Base-by-base conservation (phyloP, 1,139 yeast species). In the Ogataea hybrid region DNA sequence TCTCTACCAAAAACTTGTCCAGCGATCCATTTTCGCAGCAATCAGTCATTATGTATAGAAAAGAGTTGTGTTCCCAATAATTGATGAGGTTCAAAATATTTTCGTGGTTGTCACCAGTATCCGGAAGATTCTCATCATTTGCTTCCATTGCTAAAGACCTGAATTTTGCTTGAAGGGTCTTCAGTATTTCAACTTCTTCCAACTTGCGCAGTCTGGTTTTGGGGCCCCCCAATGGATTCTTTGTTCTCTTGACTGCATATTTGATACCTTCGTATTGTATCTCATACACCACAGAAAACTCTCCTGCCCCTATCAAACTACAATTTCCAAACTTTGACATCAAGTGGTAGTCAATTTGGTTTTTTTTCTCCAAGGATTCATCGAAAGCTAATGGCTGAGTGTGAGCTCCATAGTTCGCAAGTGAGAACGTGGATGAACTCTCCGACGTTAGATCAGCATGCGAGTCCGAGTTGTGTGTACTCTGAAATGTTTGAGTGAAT, bases 1-100 rank as follows among this genome's bases (percentile, higher is more conserved):
- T 82, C 51, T 87, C 95, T 32, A 81, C 76, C 39, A 92, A 65
- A 59, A 92, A 92, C 43, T 79, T 77, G 58, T 82, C 95, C 39
- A 92, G 67, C 20, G 92, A 86, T 1, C 98, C 98, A 58, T 92
- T 90, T 59, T 92, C 99, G 65, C 97, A 92, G 60, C 70, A 89
- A 57, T 90, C 97, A 2, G 96, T 90, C 94, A 90, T 88, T 32
- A 92, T 87, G 62, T 90, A 92, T 53, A 84, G 77, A 54, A 82
- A 81, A 41, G 79, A 79, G 52, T 76, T 73, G 56, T 69, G 69
- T 53, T 87, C 95, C 97, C 97, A 92, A 9, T 89, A 89, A 58
- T 88, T 90, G 23, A 86, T 75, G 50, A 87, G 78, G 52, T 81
- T 81, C 31, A 92, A 78, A 35, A 90, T 77, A 59, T 86, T 83